These are phyloP conservation scores for Phytophthora crassamura DNA, from an alignment of 352 stramenopile genomes.

Conservation along the genomic window DNA sequence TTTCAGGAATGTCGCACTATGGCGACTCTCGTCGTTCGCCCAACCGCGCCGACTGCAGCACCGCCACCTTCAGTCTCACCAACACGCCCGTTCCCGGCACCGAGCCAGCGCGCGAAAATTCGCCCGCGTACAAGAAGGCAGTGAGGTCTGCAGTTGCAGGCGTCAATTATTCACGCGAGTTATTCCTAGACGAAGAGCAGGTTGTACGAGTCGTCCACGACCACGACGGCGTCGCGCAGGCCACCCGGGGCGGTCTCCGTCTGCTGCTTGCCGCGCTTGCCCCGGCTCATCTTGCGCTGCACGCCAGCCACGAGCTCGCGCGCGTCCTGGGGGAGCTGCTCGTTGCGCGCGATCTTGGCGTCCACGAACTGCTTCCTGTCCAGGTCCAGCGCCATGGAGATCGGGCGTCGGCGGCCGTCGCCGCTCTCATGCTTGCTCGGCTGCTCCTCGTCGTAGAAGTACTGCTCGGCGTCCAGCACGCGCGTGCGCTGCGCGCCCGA, in stretches of 20 bases:
- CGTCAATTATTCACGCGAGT: conserved; percentile 6
- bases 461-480: conserved; percentile 54
- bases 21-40: conserved; percentile 11
- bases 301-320: conserved; percentile 59
- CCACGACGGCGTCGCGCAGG: conserved; percentile 25
- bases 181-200: conserved; percentile 55
- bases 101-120: conserved; percentile 9
- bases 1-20: conserved; percentile 9
- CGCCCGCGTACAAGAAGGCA: background rate
- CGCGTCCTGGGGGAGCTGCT: conserved; percentile 61
- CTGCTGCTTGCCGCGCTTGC: conserved; percentile 27
- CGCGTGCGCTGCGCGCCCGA: conserved; percentile 49
- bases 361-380: conserved; percentile 52
- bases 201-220: conserved; percentile 59
- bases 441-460: conserved; percentile 44
- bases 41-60: conserved; percentile 5
- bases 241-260: conserved; percentile 7
- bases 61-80: background rate
- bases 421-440: conserved; percentile 13
- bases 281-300: conserved; percentile 51
- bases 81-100: background rate
- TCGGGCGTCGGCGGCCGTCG: conserved; percentile 24
- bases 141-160: background rate
- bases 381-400: conserved; percentile 60
- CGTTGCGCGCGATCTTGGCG: conserved; percentile 51